phyloP scores from a whole-genome alignment of 768 basidiomycete genomes.

The Leucocoprinus birnbaumii region DNA sequence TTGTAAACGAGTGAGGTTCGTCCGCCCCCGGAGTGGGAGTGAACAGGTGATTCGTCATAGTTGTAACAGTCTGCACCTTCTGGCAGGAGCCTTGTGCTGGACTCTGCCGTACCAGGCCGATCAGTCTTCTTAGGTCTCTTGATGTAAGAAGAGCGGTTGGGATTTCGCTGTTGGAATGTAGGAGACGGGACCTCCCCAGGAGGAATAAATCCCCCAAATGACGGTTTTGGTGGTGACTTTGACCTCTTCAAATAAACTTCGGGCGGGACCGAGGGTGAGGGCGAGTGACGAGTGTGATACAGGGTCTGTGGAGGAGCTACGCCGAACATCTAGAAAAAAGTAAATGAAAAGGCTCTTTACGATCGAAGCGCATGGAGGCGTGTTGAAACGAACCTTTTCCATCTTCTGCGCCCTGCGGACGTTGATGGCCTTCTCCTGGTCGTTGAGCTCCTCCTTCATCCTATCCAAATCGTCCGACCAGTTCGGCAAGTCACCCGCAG shows the following conservation, averaged over 20 bases:
- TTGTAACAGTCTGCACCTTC: conserved; percentile 16
- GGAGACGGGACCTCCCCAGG: conserved; percentile 16
- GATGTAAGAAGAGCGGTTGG: conserved; percentile 49
- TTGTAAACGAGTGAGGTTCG: conserved; percentile 54
- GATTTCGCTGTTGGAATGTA: conserved; percentile 33
- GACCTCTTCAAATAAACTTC: conserved; percentile 11
- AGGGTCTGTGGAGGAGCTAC: conserved; percentile 75
- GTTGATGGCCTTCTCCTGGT: conserved; percentile 74
- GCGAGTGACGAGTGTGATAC: conserved; percentile 63
- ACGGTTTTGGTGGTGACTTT: conserved; percentile 13
- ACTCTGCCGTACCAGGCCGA: conserved; percentile 66
- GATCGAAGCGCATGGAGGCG: neutral
- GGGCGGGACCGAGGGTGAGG: conserved; percentile 30
- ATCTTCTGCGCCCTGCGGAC: conserved; percentile 82
- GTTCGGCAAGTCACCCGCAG: conserved; percentile 39
- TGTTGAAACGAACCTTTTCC: conserved; percentile 64
- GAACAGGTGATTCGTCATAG: conserved; percentile 13
- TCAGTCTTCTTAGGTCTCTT: conserved; percentile 39
- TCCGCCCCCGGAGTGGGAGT: conserved; percentile 13
- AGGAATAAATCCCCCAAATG: conserved; percentile 17
- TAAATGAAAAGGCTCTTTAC: neutral
- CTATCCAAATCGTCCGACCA: conserved; percentile 61
- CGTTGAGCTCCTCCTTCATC: conserved; percentile 66
- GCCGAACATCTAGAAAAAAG: conserved; percentile 64
- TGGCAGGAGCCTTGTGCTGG: conserved; percentile 48